Percentiles rank a stretch among this genome's conserved stretches.
phyloP scores from a whole-genome alignment of 345 rosid genomes.

The Boechera divaricarpa region DNA sequence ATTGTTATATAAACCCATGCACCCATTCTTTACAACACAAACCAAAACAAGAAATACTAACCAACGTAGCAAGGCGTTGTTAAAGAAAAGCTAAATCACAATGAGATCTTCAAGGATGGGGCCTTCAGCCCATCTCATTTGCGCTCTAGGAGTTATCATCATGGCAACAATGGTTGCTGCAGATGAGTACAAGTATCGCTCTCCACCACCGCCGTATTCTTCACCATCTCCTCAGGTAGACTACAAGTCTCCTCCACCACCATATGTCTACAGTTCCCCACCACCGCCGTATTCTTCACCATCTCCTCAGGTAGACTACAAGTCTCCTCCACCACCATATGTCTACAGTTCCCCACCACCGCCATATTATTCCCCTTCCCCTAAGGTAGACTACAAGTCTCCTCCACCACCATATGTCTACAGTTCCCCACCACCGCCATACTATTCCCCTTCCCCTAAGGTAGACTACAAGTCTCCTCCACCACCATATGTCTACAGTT shows the following conservation, averaged over 20 bases:
- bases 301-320: not conserved
- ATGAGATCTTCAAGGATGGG: conserved; percentile 33
- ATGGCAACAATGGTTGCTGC: conserved; percentile 34
- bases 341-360: conserved; percentile 9
- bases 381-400: not conserved
- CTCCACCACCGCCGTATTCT: conserved; percentile 28
- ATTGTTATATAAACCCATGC: conserved; percentile 27
- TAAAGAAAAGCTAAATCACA: not conserved
- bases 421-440: conserved; percentile 16
- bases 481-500: conserved; percentile 20
- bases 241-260: conserved; percentile 22
- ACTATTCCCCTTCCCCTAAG: conserved; percentile 7
- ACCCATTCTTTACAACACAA: not conserved
- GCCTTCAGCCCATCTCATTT: conserved; percentile 31
- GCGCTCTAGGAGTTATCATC: conserved; percentile 19
- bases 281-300: conserved; percentile 30
- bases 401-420: conserved; percentile 30
- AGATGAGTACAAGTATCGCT: conserved; percentile 4
- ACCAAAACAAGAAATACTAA: conserved; percentile 20
- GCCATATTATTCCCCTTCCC: not conserved
- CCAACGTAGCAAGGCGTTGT: conserved; percentile 29
- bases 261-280: conserved; percentile 11
- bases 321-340: conserved; percentile 30
- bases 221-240: conserved; percentile 1
- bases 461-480: conserved; percentile 15